Evolutionary conservation across 2,329 filamentous ascomycete species (phyloP).

Genomic region (Capronia epimyces): DNA sequence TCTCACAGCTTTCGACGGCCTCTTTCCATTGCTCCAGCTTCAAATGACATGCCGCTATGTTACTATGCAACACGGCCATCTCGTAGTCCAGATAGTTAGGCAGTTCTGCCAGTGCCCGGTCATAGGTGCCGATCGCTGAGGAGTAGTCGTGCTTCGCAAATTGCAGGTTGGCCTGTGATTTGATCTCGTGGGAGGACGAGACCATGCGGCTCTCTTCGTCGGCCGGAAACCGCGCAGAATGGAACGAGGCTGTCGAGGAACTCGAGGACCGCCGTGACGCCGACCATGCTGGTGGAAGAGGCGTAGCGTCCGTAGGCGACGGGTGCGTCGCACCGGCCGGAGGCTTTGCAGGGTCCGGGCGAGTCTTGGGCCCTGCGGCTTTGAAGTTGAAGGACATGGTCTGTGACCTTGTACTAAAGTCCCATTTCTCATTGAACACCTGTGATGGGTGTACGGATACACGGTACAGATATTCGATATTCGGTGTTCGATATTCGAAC

Average conservation of each 20-base stretch:
- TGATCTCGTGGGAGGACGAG: constrained; percentile 65
- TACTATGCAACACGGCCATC: constrained; percentile 77
- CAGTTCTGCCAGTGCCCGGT: constrained; percentile 69
- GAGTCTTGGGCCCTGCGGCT: constrained; percentile 22
- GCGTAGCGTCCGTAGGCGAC: constrained; percentile 4
- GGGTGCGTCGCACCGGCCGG: constrained; percentile 1
- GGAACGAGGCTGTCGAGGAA: constrained; percentile 25
- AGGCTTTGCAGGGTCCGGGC: constrained; percentile 26
- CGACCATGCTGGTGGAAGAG: constrained; percentile 18
- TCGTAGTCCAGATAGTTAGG: constrained; percentile 85
- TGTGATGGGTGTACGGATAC: too few species aligned
- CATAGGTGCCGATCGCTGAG: constrained; percentile 75
- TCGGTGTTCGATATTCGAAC: too few species aligned
- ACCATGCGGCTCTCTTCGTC: constrained; percentile 58
- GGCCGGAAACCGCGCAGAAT: constrained; percentile 38
- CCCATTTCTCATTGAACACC: too few species aligned
- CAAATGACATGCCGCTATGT: constrained; percentile 82
- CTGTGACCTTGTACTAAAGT: neutral
- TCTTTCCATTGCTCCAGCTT: constrained; percentile 83
- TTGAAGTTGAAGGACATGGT: constrained; percentile 25
- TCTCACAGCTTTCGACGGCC: constrained; percentile 66
- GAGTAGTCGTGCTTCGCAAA: constrained; percentile 68
- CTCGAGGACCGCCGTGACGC: constrained; percentile 23
- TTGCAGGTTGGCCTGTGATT: constrained; percentile 70
- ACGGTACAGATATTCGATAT: too few species aligned